Base-by-base conservation (phyloP, 306 rosid genomes). In the Luffa aegyptiaca region DNA sequence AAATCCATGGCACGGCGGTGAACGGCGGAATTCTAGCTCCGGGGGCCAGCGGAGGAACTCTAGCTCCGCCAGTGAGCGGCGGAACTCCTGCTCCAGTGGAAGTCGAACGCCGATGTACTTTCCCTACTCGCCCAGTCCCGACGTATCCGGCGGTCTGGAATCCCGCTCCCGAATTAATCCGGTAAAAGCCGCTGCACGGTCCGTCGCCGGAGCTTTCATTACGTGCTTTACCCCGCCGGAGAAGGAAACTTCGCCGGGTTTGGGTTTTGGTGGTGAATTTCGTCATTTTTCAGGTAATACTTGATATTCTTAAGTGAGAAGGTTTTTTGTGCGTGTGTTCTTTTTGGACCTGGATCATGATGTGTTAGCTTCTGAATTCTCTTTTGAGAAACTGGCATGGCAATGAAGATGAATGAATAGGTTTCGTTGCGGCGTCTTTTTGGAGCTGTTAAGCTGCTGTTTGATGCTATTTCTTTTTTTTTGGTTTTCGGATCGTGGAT, bases 161-260 rank as follows among this genome's bases (percentile, higher is more conserved):
- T 85, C 93, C 70, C 53, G 59, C 79, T 48, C 87, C 17, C 21
- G 83, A 44, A 83, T 81, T 18, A 86, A 77, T 55, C 80, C 92
- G 1, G 80, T 91, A 7, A 36, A 86, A 6, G 77, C 78, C 33
- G 98, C 88, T 3, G 93, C 93, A 8, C 88, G 85, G 48, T 87
- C 96, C 6, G 57, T 93, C 8, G 92, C 85, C 3, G 90, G 94
- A 57, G 76, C 84, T 18, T 91, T 96, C 53, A 45, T 82, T 13
- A 63, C 86, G 10, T 93, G 99, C 88, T 91, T 96, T 84, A 82
- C 91, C 2, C 93, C 97, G 18, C 97, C 98, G 80, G 90, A 89
- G 37, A n/a, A 74, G 5, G 85, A 58, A 39, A 85, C 21, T 76
- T 88, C 93, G 41, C 77, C 26, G 79, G 84, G 85, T 75, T 13